Conservation (phyloP, 345 rosid genomes). For the Punica granatum region DNA sequence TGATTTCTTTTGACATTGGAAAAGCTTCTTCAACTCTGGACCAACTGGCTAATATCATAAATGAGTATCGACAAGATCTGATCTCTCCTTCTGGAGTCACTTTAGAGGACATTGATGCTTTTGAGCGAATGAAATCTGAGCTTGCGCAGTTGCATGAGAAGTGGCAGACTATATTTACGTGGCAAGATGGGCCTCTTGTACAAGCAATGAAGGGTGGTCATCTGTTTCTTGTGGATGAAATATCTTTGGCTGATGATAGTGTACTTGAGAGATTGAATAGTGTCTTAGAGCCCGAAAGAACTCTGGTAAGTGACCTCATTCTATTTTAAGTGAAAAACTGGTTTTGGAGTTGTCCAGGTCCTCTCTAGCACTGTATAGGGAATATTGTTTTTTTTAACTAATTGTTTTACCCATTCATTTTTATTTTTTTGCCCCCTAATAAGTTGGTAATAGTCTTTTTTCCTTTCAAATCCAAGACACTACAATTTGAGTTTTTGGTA, state of each 20-base stretch:
- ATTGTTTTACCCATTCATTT: too few species aligned
- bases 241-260: slow-evolving; percentile 97
- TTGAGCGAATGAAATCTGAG: slow-evolving; percentile 45
- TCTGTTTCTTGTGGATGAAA: slow-evolving; percentile 86
- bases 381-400: too few species aligned
- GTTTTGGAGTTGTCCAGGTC: not conserved
- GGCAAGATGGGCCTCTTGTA: slow-evolving; percentile 99
- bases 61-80: slow-evolving; percentile 36
- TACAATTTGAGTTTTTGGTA: not conserved
- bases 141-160: slow-evolving; percentile 51
- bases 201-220: slow-evolving; percentile 86
- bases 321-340: not conserved
- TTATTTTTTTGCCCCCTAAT: not conserved
- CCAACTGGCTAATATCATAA: slow-evolving; percentile 29
- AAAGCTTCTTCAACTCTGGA: slow-evolving; percentile 50
- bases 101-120: slow-evolving; percentile 34
- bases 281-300: slow-evolving; percentile 87
- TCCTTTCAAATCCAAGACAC: not conserved
- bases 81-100: slow-evolving; percentile 26
- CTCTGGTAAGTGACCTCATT: slow-evolving; percentile 42
- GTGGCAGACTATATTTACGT: slow-evolving; percentile 79
- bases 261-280: slow-evolving; percentile 90
- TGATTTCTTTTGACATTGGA: slow-evolving; percentile 51
- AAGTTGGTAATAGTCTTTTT: not conserved
- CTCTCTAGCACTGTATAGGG: not conserved